Conservation (phyloP, 1,139 yeast genomes). For the Sugiyamaella xylanicola region DNA sequence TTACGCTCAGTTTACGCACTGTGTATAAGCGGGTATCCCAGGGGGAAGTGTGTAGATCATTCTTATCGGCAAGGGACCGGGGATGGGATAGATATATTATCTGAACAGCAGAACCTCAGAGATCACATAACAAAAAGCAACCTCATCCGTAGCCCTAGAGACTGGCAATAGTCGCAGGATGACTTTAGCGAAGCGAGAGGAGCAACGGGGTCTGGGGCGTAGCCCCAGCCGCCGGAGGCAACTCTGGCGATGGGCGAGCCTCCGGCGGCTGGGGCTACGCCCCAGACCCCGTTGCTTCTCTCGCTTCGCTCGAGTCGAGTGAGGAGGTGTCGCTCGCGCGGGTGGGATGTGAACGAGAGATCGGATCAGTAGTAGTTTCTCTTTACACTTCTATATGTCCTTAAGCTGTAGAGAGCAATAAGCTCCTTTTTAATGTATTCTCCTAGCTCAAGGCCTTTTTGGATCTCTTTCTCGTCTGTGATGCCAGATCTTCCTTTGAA, state of each 20-base stretch:
- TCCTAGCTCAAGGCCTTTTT: slow-evolving; percentile 40
- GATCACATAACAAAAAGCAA: no score
- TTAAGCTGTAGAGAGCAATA: slow-evolving; percentile 40
- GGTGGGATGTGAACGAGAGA: neutral
- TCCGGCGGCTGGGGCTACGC: neutral
- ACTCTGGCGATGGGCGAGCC: neutral
- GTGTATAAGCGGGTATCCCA: no score
- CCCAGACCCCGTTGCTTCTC: neutral
- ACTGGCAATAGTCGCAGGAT: no score
- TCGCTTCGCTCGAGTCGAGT: neutral
- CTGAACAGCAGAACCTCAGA: no score
- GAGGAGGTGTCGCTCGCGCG: neutral
- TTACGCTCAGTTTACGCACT: neutral
- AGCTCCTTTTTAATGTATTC: slow-evolving; percentile 44
- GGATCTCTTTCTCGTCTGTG: slow-evolving; percentile 34
- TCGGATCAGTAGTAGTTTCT: slow-evolving; percentile 35
- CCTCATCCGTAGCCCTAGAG: no score
- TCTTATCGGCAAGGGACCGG: no score
- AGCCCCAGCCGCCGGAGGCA: no score
- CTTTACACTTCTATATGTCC: slow-evolving; percentile 42
- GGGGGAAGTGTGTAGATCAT: no score
- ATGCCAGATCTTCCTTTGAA: slow-evolving; percentile 36
- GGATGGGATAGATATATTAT: no score
- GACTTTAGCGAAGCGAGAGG: no score
- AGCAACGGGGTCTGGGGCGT: no score